Conservation (phyloP, 495 filamentous ascomycete genomes). For the Tuber melanosporum region DNA sequence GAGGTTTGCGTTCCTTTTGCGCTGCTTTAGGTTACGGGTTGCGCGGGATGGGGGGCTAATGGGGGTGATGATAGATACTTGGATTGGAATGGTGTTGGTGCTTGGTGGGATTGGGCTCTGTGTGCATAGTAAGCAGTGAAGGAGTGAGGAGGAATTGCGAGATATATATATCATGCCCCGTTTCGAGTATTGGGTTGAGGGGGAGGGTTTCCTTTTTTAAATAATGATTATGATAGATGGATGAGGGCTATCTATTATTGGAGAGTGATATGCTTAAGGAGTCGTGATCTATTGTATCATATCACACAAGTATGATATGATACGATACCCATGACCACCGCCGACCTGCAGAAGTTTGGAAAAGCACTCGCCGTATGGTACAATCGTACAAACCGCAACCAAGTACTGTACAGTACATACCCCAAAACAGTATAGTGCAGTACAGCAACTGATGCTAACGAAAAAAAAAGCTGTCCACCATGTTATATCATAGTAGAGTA, state of each 20-base stretch:
- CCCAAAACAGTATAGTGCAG: background rate
- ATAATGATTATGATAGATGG: background rate
- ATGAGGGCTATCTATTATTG: background rate
- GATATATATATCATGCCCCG: background rate
- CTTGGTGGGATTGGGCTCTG: slow-evolving; percentile 80
- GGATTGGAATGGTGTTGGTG: slow-evolving; percentile 78
- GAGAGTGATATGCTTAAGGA: background rate
- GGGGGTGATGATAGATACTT: slow-evolving; percentile 57
- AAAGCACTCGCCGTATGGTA: background rate
- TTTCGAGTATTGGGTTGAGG: background rate
- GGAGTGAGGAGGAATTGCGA: background rate
- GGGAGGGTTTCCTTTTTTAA: no score
- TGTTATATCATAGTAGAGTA: background rate
- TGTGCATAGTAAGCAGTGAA: slow-evolving; percentile 57
- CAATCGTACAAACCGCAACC: background rate
- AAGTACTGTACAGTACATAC: background rate
- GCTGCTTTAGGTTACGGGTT: background rate
- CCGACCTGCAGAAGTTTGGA: background rate
- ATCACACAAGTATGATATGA: background rate
- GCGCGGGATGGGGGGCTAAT: background rate
- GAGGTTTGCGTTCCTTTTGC: slow-evolving; percentile 45
- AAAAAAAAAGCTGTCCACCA: background rate
- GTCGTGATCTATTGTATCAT: background rate
- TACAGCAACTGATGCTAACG: background rate
- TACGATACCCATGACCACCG: background rate